Conservation (phyloP, 352 stramenopile species). For the Poterioochromonas sp. region DNA sequence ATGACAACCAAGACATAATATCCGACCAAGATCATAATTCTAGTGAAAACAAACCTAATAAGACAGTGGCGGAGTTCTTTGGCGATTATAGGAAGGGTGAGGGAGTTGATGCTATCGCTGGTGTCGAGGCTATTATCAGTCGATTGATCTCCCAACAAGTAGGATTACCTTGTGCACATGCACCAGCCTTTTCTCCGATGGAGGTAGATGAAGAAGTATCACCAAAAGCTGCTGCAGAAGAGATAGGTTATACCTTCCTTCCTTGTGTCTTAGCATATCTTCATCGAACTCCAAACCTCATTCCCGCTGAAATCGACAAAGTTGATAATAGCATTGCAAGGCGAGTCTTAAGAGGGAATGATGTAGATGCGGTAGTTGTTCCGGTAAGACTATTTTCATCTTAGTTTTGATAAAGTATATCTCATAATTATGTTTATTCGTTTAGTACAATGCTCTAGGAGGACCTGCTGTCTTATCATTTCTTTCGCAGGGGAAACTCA, state of each 20-base stretch:
- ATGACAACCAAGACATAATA: not conserved
- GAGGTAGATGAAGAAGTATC: constrained; percentile 39
- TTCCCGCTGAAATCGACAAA: not conserved
- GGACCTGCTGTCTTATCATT: constrained; percentile 32
- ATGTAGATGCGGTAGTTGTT: constrained; percentile 29
- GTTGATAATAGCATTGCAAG: not conserved
- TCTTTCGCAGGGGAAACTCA: not conserved
- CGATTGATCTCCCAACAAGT: constrained; percentile 36
- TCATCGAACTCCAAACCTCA: constrained; percentile 35
- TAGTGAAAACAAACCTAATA: not conserved
- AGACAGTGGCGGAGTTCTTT: constrained; percentile 12
- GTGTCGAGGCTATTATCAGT: constrained; percentile 1
- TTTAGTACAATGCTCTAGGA: too few relatives aligned
- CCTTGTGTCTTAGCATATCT: constrained; percentile 46
- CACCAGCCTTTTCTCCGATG: constrained; percentile 29
- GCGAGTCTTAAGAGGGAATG: constrained; percentile 32
- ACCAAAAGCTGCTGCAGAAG: constrained; percentile 43
- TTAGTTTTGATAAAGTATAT: too few relatives aligned
- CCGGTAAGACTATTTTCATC: constrained; percentile 12
- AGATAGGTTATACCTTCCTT: constrained; percentile 48
- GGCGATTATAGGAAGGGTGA: constrained; percentile 36
- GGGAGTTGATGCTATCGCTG: constrained; percentile 42
- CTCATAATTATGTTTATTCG: too few relatives aligned
- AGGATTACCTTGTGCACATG: constrained; percentile 43
- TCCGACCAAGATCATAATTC: not conserved